These are phyloP conservation scores for Fusarium lyarnte DNA, from an alignment of 2,329 filamentous ascomycete genomes.

Conservation along the genomic window DNA sequence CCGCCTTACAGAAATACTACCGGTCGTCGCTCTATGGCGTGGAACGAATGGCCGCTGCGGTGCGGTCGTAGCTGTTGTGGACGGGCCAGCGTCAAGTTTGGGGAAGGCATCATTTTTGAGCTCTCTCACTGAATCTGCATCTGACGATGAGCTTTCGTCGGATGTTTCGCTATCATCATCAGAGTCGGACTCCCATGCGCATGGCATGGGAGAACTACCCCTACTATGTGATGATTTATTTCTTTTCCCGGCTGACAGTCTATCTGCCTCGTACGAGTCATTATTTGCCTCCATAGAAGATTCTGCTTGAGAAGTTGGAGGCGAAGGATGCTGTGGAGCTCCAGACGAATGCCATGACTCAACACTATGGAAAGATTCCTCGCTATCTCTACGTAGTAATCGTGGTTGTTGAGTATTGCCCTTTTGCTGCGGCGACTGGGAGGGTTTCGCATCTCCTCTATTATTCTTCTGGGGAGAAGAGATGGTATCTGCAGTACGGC, in stretches of 20 bases:
- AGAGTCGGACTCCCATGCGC: conserved; percentile 39
- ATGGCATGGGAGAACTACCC: conserved; percentile 22
- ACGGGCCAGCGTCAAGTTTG: neutral
- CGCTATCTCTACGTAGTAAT: conserved; percentile 33
- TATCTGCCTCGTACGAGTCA: conserved; percentile 1
- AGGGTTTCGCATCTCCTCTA: neutral
- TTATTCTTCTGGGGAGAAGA: neutral
- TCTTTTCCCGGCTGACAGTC: conserved; percentile 1
- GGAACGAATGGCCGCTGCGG: conserved; percentile 25
- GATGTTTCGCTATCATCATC: conserved; percentile 39
- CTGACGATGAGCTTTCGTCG: conserved; percentile 42
- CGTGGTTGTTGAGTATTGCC: conserved; percentile 5
- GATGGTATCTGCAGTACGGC: neutral
- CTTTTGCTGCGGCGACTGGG: neutral
- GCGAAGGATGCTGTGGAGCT: conserved; percentile 54
- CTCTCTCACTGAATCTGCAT: conserved; percentile 17
- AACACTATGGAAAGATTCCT: conserved; percentile 65
- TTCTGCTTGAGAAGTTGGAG: conserved; percentile 53
- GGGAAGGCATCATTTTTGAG: neutral
- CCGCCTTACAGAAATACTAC: conserved; percentile 40
- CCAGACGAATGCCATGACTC: conserved; percentile 61
- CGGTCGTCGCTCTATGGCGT: conserved; percentile 40
- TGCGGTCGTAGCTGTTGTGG: neutral
- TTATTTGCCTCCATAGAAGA: conserved; percentile 46
- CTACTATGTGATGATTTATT: conserved; percentile 4